A percentile compares a stretch with the other conserved stretches of the same genome.
phyloP scores from a whole-genome alignment of 495 filamentous ascomycete genomes.

The Penicillium bovifimosum region DNA sequence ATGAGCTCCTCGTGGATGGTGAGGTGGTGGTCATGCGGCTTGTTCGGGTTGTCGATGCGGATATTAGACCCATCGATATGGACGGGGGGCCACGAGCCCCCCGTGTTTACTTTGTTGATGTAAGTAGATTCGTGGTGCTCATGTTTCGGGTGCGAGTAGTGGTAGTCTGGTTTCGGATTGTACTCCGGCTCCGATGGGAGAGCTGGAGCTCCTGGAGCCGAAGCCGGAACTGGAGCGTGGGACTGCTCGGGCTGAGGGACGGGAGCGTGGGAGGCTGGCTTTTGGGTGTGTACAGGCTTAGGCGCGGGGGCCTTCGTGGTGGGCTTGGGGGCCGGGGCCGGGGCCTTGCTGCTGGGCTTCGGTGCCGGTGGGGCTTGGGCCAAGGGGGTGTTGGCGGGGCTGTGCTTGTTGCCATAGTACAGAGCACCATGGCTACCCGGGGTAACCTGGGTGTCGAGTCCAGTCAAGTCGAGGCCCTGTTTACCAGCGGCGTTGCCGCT shows the following conservation, averaged over 20 bases:
- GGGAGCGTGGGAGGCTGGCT: background rate
- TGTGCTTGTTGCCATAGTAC: conserved; percentile 2
- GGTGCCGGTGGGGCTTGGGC: background rate
- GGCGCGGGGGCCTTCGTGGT: too few species aligned
- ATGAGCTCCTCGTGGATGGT: background rate
- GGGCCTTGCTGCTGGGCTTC: background rate
- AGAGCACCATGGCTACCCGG: conserved; percentile 15
- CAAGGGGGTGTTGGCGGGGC: background rate
- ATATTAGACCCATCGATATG: background rate
- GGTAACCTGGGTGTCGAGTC: conserved; percentile 11
- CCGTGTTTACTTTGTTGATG: background rate
- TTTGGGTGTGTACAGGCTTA: too few species aligned
- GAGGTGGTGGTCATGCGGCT: background rate
- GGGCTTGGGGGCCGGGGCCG: background rate
- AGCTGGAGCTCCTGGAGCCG: too few species aligned
- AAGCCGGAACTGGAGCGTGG: background rate
- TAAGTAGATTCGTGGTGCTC: background rate
- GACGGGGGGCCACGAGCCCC: background rate
- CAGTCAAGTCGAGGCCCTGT: conserved; percentile 14
- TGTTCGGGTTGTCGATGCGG: background rate
- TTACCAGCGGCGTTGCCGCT: conserved; percentile 26
- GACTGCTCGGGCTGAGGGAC: background rate
- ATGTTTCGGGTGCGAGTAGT: too few species aligned
- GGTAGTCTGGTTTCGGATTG: too few species aligned
- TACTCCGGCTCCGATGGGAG: too few species aligned